Conservation (phyloP, 176 grass and related monocot genomes). For the Cenchrus fungigraminus region DNA sequence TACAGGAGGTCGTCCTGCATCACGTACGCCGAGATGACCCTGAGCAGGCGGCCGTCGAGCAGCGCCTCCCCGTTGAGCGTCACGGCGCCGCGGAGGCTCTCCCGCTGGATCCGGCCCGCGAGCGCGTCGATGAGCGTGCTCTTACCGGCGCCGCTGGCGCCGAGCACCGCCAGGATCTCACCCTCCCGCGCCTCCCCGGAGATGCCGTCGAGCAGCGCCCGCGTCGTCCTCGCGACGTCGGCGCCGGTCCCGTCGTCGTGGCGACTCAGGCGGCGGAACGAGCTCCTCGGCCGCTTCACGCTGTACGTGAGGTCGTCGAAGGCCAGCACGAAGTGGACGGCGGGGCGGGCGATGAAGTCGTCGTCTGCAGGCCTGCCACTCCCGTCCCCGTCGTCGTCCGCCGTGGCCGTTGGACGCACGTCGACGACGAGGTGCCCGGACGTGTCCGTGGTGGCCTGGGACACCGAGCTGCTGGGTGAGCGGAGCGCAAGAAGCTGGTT, state of each 20-base stretch:
- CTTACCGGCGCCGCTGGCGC: slow-evolving; percentile 83
- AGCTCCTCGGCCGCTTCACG: slow-evolving; percentile 38
- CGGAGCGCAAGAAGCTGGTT: slow-evolving; percentile 2
- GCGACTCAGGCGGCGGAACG: background rate
- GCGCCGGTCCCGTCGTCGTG: background rate
- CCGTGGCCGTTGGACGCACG: background rate
- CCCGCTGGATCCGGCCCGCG: slow-evolving; percentile 55
- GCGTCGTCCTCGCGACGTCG: background rate
- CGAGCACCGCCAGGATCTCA: slow-evolving; percentile 73
- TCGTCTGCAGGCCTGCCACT: background rate
- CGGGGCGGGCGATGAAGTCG: background rate
- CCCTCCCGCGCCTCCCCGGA: slow-evolving; percentile 60
- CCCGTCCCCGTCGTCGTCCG: background rate
- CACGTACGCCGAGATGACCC: slow-evolving; percentile 79
- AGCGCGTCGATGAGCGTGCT: slow-evolving; percentile 86
- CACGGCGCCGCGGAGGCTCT: slow-evolving; percentile 58
- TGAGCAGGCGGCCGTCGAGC: background rate
- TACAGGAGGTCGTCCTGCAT: slow-evolving; percentile 94
- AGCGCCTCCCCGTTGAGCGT: background rate
- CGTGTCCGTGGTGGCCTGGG: background rate
- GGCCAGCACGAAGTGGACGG: slow-evolving; percentile 59
- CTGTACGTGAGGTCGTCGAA: slow-evolving; percentile 67
- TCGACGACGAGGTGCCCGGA: slow-evolving; percentile 41
- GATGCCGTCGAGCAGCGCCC: slow-evolving; percentile 68
- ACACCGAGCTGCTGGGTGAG: background rate